These are phyloP conservation scores for Coemansia sp. DNA, from an alignment of 192 early-diverging fungal genomes.

Conservation along the genomic window DNA sequence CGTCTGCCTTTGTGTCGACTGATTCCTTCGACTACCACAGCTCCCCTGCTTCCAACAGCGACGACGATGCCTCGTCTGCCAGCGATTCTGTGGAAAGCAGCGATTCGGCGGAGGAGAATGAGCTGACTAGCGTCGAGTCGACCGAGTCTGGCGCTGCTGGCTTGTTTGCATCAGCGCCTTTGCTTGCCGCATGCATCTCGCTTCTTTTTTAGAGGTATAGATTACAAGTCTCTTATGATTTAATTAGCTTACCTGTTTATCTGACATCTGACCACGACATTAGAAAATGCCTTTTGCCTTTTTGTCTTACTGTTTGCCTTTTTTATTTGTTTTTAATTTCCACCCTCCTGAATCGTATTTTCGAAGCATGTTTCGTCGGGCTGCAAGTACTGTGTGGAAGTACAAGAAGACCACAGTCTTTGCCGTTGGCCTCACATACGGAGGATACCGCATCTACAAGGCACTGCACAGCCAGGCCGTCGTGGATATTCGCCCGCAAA, in stretches of 20 bases:
- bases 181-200: neutral
- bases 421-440: slow-evolving; percentile 13
- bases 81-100: neutral
- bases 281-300: too few relatives aligned
- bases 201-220: neutral
- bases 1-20: slow-evolving; percentile 36
- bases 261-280: too few relatives aligned
- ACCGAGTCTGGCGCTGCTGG: neutral
- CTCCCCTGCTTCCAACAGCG: neutral
- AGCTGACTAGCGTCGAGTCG: slow-evolving; percentile 3
- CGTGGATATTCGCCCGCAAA: neutral
- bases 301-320: neutral
- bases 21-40: slow-evolving; percentile 29
- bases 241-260: too few relatives aligned
- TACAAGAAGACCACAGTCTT: slow-evolving; percentile 24
- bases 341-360: neutral
- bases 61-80: neutral
- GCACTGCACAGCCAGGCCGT: neutral
- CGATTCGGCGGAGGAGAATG: neutral
- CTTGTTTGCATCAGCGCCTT: slow-evolving; percentile 9
- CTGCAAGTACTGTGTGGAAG: slow-evolving; percentile 11
- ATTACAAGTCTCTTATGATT: too few relatives aligned
- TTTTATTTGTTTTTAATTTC: neutral
- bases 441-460: neutral
- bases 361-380: slow-evolving; percentile 6